Base-by-base conservation (phyloP, 1,284 basidiomycete genomes). In the Phellopilus nigrolimitatus region DNA sequence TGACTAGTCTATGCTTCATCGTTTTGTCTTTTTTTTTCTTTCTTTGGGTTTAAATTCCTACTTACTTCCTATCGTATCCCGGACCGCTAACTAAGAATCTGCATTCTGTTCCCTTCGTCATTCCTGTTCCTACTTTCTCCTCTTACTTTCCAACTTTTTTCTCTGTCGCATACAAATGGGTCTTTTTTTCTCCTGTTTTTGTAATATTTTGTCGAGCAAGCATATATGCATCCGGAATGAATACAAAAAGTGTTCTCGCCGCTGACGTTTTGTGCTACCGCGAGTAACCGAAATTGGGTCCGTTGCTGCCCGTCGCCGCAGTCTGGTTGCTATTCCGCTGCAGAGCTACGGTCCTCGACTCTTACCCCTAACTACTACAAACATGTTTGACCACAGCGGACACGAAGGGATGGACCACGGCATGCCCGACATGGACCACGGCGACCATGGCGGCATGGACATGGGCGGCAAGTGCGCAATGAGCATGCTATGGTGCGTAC, bases 401-500 rank as follows among this genome's bases (percentile, higher is more conserved):
- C 72, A 77, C 60, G 43, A 45, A 31, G 45, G 44, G 12, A 51
- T 55, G 49, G 65, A 61, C 4, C 72, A 69, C 15, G 75, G 77
- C 57, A 71, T 70, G 47, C 79, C 77, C 75, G 73, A 75, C 46
- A 70, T 71, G 71, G 66, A 61, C 12, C 47, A 50, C 36, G 48
- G 40, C n/a, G 47, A 19, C 3, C 72, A 69, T n/a, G 75, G 78
- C 57, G 71, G 70, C 45, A 80, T 78, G 78, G 73, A 75, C 42
- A 71, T 71, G 72, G 66, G 62, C 13, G 66, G 71, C 0, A 71
- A 59, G 57, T 87, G 84, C 60, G 64, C 74, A 2, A 80, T 84
- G 78, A 70, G 84, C 62, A 87, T 87, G 84, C 74, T 87, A 57
- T 87, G 84, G 81, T 80, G 56, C 37, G 62, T 62, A 12, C 42